Evolutionary conservation across 352 stramenopile genomes (phyloP), one percentile per base, ranked within the genome.

Genomic region (Phytopythium aichiense): DNA sequence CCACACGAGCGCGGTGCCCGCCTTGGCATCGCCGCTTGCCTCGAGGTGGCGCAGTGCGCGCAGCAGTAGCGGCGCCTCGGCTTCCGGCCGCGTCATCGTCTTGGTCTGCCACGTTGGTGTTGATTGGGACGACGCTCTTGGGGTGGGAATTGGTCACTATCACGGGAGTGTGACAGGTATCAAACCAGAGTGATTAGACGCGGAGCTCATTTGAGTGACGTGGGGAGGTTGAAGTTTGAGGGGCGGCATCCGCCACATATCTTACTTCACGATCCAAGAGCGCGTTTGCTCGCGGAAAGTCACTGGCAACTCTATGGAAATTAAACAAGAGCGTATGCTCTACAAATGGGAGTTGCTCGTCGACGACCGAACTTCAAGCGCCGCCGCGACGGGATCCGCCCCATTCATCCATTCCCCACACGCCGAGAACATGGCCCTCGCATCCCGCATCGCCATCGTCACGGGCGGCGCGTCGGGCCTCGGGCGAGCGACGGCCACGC

Each of bases 391-490:
- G 4, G 25, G 48, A 54, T 54, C 48, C 16, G 9, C 22, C 7
- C 51, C 8, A 43, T 43, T 20, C 38, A 16, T 43, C 42, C 42
- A 9, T n/a, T 48, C 30, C 20, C 9, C 30, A 15, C 30, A 15
- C 23, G 18, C 12, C 13, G 4, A 9, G 18, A 45, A 6, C 31
- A 58, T 58, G 33, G 55, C 83, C 42, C 69, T 95, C 28, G 67
- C 81, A 2, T 79, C 72, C 58, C 79, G 81, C 50, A 73, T 96
- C 55, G 94, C 90, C 13, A 70, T 99, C 65, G 82, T 99, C 37
- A 98, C 92, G 5, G 96, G 96, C 60, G 94, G 87, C 4, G 89
- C 92, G 49, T 98, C 92, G 13, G 96, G 96, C n/a, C 77, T 99
- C 12, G 96, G 96, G 13, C 83, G 87, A 28, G 94, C 94, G 28